Evolutionary conservation across 2,329 filamentous ascomycete species (phyloP).

Genomic region (Aspergillus sp.): DNA sequence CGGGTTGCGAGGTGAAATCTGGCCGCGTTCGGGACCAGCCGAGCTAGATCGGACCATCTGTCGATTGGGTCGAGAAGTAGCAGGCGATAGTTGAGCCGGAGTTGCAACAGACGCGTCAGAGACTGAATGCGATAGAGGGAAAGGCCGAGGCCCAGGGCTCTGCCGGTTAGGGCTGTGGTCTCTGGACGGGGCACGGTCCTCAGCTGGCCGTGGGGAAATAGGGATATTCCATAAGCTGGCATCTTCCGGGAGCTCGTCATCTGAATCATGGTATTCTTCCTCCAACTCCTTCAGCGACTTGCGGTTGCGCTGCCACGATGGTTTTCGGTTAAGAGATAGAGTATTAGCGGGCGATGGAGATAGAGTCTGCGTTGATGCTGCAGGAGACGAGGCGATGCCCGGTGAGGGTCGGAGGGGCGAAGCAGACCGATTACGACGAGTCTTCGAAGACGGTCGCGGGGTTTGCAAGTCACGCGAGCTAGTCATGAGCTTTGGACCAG

Average conservation of each 20-base stretch:
- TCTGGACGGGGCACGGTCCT: slow-evolving; percentile 42
- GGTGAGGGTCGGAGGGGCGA: slow-evolving; percentile 29
- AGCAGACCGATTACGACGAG: slow-evolving; percentile 32
- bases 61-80: slow-evolving; percentile 31
- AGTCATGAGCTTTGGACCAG: slow-evolving; percentile 25
- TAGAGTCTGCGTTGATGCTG: slow-evolving; percentile 27
- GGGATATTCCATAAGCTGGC: slow-evolving; percentile 52
- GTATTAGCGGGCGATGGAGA: slow-evolving; percentile 23
- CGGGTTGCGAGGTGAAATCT: slow-evolving; percentile 42
- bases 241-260: slow-evolving; percentile 52
- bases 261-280: slow-evolving; percentile 51
- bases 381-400: slow-evolving; percentile 25
- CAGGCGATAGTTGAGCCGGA: slow-evolving; percentile 24
- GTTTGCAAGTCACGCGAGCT: slow-evolving; percentile 27
- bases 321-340: slow-evolving; percentile 32
- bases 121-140: slow-evolving; percentile 43
- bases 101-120: slow-evolving; percentile 26
- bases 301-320: slow-evolving; percentile 45
- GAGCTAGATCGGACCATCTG: slow-evolving; percentile 35
- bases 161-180: slow-evolving; percentile 43
- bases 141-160: slow-evolving; percentile 39
- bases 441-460: slow-evolving; percentile 27
- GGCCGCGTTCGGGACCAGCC: slow-evolving; percentile 42
- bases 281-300: slow-evolving; percentile 51
- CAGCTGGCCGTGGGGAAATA: slow-evolving; percentile 45